Base-by-base conservation (phyloP, 768 basidiomycete species). In the Boletellus sp. region DNA sequence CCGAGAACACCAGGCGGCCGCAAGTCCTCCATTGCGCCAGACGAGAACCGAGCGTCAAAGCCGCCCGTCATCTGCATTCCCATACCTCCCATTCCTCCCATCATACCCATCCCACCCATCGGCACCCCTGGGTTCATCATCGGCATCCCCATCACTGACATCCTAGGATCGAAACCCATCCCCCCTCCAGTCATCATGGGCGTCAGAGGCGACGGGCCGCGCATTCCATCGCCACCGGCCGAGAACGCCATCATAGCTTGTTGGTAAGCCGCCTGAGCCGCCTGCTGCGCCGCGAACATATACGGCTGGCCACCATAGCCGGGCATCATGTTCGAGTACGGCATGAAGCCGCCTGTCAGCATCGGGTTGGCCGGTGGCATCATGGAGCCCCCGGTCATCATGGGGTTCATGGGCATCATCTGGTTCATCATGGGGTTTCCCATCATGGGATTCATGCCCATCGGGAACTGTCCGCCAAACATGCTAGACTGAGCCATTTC, bases 401-500 rank as follows among this genome's bases (percentile, higher is more conserved):
- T 76, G 19, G 75, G 74, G 54, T 75, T 79, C 68, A 77, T 74
- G 34, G 72, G 72, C 74, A 78, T 77, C 77, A 78, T 57, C 5
- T 52, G 52, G 51, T 58, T 64, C 61, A 62, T 78, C 77, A 79
- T 87, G 40, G 84, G 84, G 59, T 83, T 86, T 24, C 56, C 71
- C 82, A 87, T 83, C 86, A 87, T 87, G 2, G 84, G 83, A 65
- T 85, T 84, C 68, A 67, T 84, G 48, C 52, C 63, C 67, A 69
- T 64, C 24, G 69, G 60, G 57, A 68, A 70, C 51, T 69, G 72
- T 54, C 72, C 79, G 34, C 74, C 78, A 61, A 84, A 89, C 78
- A 88, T 80, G 50, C 83, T 84, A 61, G 85, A 82, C 59, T 90
- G 85, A 80, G 90, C 88, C 65, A 94, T 90, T 61, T 96, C 92